A percentile compares a stretch with the other conserved stretches of the same genome.
Conservation (phyloP, 1,284 basidiomycete species). For the Melampsora larici-populina region DNA sequence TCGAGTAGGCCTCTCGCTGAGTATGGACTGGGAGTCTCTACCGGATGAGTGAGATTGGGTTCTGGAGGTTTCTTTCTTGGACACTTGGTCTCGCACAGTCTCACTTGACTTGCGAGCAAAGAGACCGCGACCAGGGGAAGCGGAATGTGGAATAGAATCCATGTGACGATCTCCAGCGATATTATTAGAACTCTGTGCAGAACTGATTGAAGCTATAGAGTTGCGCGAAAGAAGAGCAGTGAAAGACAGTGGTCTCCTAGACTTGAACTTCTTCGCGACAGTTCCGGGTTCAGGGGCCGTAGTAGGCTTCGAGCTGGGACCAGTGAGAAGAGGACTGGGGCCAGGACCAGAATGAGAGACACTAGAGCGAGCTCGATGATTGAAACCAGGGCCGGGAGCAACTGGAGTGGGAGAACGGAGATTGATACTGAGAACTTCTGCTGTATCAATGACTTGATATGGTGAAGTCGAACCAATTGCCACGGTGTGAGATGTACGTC, state of each 20-base stretch:
- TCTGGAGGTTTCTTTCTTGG: not conserved
- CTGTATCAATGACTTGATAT: not conserved
- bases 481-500: not conserved
- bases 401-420: not conserved
- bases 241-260: constrained; percentile 38
- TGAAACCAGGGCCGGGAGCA: constrained; percentile 9
- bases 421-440: constrained; percentile 5
- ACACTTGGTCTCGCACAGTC: not conserved
- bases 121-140: not conserved
- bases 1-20: not conserved
- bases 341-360: constrained; percentile 6
- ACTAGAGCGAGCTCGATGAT: constrained; percentile 22
- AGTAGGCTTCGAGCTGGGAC: constrained; percentile 6
- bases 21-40: too few relatives aligned
- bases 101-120: not conserved
- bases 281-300: not conserved
- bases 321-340: not conserved
- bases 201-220: not conserved
- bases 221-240: constrained; percentile 33
- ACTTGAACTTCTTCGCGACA: constrained; percentile 1
- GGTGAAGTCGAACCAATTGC: not conserved
- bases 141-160: not conserved
- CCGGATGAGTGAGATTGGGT: not conserved
- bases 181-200: not conserved
- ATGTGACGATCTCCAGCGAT: not conserved